Percentiles rank a stretch among this genome's conserved stretches.
Conservation (phyloP, 176 grass and related monocot genomes). For the Microstegium vimineum region DNA sequence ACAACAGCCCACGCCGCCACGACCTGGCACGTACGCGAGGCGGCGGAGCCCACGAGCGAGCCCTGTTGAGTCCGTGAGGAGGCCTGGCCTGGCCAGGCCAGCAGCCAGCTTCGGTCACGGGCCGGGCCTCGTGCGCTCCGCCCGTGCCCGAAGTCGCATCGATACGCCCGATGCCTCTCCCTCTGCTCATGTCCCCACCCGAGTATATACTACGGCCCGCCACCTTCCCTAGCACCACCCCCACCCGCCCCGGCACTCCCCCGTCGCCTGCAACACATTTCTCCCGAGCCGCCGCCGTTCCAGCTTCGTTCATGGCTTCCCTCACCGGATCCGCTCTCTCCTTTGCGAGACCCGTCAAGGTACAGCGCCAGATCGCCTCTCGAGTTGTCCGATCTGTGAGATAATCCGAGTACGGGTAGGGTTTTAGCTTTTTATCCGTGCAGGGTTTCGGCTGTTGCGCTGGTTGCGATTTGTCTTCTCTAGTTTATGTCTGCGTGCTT, state of each 20-base stretch:
- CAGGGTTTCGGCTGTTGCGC: not conserved
- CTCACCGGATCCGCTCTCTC: conserved; percentile 38
- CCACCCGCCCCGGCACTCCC: not conserved
- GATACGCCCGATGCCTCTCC: conserved; percentile 49
- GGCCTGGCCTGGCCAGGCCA: not conserved
- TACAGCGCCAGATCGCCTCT: not conserved
- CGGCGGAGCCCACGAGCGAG: not conserved
- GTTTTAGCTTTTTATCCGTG: not conserved
- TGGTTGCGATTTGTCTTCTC: not conserved
- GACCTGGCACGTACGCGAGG: too few relatives aligned
- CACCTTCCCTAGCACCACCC: not conserved
- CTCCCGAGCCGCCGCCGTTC: not conserved
- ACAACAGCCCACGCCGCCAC: too few relatives aligned
- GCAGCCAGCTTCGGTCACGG: not conserved
- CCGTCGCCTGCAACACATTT: not conserved
- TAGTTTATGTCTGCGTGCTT: not conserved
- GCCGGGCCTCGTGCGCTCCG: conserved; percentile 37
- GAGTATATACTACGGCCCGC: not conserved
- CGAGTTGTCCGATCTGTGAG: not conserved
- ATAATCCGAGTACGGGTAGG: not conserved
- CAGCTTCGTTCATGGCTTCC: conserved; percentile 27
- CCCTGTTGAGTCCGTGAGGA: not conserved
- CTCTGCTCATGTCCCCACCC: not conserved
- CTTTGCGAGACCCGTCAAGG: conserved; percentile 43
- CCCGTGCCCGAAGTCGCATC: not conserved